A percentile compares a stretch with the other conserved stretches of the same genome.
These are phyloP conservation scores for Sclerotinia borealis DNA, from an alignment of 2,329 filamentous ascomycete genomes.

Conservation along the genomic window DNA sequence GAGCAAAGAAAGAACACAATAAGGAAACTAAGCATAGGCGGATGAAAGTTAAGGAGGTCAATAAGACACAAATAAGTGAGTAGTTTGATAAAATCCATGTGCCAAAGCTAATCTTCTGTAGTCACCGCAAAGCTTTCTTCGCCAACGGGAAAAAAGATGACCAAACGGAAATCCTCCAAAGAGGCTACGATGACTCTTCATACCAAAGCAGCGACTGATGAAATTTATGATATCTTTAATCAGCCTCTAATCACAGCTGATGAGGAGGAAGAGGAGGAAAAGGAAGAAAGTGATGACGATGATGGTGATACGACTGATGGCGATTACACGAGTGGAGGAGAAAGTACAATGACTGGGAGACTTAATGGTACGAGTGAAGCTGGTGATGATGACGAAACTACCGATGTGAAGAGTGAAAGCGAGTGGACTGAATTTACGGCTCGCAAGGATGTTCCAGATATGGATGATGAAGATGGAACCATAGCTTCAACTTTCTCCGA, in stretches of 20 bases:
- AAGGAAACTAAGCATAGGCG: slow-evolving; percentile 52
- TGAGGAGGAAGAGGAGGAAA: slow-evolving; percentile 29
- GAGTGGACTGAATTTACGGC: slow-evolving; percentile 87
- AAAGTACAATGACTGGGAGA: slow-evolving; percentile 74
- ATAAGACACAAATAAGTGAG: slow-evolving; percentile 89
- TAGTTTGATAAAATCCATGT: slow-evolving; percentile 18
- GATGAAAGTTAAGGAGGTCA: slow-evolving; percentile 77
- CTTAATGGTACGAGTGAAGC: slow-evolving; percentile 61
- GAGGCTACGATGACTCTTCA: slow-evolving; percentile 99
- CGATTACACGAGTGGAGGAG: slow-evolving; percentile 78
- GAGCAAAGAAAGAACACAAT: slow-evolving; percentile 40
- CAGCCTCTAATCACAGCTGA: slow-evolving; percentile 56
- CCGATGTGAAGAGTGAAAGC: slow-evolving; percentile 59
- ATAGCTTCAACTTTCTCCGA: slow-evolving; percentile 36
- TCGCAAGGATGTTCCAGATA: slow-evolving; percentile 59
- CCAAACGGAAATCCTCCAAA: slow-evolving; percentile 54
- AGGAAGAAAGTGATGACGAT: slow-evolving; percentile 55
- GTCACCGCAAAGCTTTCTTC: slow-evolving; percentile 93
- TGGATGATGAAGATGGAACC: slow-evolving; percentile 37
- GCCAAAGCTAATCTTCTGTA: slow-evolving; percentile 37
- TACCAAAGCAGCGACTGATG: slow-evolving; percentile 89
- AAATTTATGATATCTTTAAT: slow-evolving; percentile 97
- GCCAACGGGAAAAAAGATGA: slow-evolving; percentile 76
- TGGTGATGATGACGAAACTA: slow-evolving; percentile 48
- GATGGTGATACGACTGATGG: slow-evolving; percentile 54